Evolutionary conservation across 345 rosid genomes (phyloP), one percentile per base, ranked within the genome.

Genomic region (Lumnitzera racemosa): DNA sequence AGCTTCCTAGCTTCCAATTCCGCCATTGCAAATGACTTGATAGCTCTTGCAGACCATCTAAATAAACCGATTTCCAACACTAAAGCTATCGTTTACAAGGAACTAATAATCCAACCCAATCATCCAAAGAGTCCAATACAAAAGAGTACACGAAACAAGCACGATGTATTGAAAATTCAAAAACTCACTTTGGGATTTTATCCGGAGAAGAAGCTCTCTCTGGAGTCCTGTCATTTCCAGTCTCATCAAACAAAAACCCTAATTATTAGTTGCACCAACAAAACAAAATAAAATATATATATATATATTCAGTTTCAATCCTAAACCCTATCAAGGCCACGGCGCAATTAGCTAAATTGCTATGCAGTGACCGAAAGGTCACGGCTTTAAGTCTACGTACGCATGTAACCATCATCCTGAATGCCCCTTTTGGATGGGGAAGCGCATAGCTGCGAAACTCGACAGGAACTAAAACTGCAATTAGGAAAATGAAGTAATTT

Each of bases 11-110:
- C 89, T 61, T 92, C 96, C 83, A 89, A 61, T 69, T 85, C 87
- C 46, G 76, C 98, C 85, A 92, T 76, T 16, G 83, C 89, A 75
- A 83, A 84, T 17, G 98, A 74, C 68, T 80, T 89, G 31, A 89
- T 85, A 9, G 88, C 88, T 71, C 96, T 89, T 11, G 94, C 88
- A 5, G 96, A 89, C 98, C 98, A 92, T 75, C 96, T 89, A 74
- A 69, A 61, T 12, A 31, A 61, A 61, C 25, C 43, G 7, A 36
- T 4, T 36, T 36, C 43, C 43, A 36, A 36, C 7, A 36, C 43
- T 36, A 36, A 59, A 59, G 17, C 17, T 47, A 61, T 50, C 47
- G 51, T 8, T 60, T 56, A 56, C 27, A 47, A 67, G 27, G 12
- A 20, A 63, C 14, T 43, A 13, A 12, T 36, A 55, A 50, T 17